phyloP scores from a whole-genome alignment of 2,329 filamentous ascomycete genomes.

The Fusarium sp. region DNA sequence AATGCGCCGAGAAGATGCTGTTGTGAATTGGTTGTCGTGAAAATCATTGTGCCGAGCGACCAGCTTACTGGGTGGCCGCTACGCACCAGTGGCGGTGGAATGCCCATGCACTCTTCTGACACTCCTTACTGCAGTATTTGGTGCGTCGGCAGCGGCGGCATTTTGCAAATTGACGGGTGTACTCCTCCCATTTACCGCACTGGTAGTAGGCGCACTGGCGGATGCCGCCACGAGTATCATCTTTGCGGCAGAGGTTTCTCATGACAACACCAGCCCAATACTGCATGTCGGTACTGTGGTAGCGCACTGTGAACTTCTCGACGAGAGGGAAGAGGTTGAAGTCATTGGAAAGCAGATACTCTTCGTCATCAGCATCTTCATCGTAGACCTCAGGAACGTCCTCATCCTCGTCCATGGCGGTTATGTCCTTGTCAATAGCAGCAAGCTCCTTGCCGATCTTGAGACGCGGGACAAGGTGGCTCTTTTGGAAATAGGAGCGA shows the following conservation, averaged over 20 bases:
- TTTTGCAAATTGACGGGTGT: conserved; percentile 95
- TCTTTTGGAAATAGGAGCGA: conserved; percentile 93
- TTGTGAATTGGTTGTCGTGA: conserved; percentile 34
- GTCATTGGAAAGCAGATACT: conserved; percentile 92
- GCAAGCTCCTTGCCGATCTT: conserved; percentile 89
- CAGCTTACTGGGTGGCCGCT: conserved; percentile 68
- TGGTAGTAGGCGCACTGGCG: conserved; percentile 98
- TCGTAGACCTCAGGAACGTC: conserved; percentile 53
- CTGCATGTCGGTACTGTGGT: conserved; percentile 97
- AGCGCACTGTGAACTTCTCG: conserved; percentile 96
- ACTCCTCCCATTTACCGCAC: conserved; percentile 99
- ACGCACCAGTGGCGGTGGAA: conserved; percentile 99
- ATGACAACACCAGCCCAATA: conserved; percentile 99
- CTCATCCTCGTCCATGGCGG: conserved; percentile 58
- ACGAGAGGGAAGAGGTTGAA: conserved; percentile 99
- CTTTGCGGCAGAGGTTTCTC: conserved; percentile 97
- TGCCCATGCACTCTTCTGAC: conserved; percentile 98
- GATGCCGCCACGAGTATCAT: conserved; percentile 93
- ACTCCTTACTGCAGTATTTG: conserved; percentile 99
- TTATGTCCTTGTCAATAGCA: conserved; percentile 68
- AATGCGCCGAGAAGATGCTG: conserved; percentile 45
- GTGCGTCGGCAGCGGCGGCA: conserved; percentile 95
- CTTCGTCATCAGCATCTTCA: conserved; percentile 77
- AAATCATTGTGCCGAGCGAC: conserved; percentile 23
- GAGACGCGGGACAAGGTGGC: conserved; percentile 90